Conservation (phyloP, 106 monocot species). For the Dioscorea dumetorum region DNA sequence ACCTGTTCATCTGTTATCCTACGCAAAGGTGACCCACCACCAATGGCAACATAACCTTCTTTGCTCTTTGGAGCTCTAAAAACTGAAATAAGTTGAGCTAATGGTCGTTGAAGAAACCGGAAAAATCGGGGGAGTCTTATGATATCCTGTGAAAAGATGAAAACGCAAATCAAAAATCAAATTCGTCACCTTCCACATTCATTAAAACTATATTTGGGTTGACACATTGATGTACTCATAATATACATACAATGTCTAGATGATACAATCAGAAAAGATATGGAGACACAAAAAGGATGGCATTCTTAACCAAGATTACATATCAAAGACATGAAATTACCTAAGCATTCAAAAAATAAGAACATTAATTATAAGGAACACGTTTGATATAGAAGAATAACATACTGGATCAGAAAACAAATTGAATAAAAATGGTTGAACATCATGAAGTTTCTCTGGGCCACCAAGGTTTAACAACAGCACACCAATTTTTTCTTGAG, state of each 20-base stretch:
- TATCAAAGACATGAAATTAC: not conserved
- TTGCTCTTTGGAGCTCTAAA: conserved; percentile 87
- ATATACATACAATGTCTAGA: not conserved
- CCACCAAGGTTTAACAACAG: conserved; percentile 86
- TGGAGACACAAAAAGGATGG: not conserved
- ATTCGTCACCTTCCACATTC: not conserved
- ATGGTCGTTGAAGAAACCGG: conserved; percentile 74
- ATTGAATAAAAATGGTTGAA: conserved; percentile 90
- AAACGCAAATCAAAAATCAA: too few relatives aligned
- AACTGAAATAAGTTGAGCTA: conserved; percentile 72
- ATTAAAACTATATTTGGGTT: not conserved
- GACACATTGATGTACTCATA: not conserved
- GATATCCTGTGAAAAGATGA: conserved; percentile 50
- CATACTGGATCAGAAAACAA: conserved; percentile 92
- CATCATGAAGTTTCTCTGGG: conserved; percentile 82
- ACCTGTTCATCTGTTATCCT: conserved; percentile 88
- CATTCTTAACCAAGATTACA: not conserved
- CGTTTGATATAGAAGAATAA: not conserved
- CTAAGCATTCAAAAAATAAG: not conserved
- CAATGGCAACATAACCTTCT: conserved; percentile 89
- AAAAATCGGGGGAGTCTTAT: conserved; percentile 78
- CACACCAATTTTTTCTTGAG: conserved; percentile 50
- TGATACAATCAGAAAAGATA: not conserved
- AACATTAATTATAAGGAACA: not conserved
- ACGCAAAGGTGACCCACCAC: conserved; percentile 79